A percentile compares a stretch with the other conserved stretches of the same genome.
Conservation (phyloP, 306 rosid genomes). For the Cotoneaster glaucophyllus region DNA sequence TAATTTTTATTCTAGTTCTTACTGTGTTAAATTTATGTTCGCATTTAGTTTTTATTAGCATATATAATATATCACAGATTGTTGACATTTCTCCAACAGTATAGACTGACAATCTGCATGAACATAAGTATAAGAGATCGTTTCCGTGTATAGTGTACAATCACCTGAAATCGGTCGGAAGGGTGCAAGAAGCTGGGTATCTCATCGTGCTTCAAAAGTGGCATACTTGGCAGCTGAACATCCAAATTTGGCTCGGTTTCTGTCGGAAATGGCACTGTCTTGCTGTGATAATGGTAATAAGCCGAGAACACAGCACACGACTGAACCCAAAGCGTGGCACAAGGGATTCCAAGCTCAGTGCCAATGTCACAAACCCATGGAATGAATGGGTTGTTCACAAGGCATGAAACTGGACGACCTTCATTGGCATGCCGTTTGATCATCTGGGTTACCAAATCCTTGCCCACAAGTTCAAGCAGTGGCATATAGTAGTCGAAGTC, state of each 20-base stretch:
- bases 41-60: too few relatives aligned
- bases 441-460: conserved; percentile 7
- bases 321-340: conserved; percentile 56
- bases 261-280: conserved; percentile 19
- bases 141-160: too few relatives aligned
- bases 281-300: conserved; percentile 17
- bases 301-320: conserved; percentile 40
- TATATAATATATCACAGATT: too few relatives aligned
- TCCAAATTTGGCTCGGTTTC: conserved; percentile 13
- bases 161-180: background rate
- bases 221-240: conserved; percentile 23
- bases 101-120: too few relatives aligned
- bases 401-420: conserved; percentile 22
- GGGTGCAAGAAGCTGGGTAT: conserved; percentile 30
- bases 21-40: too few relatives aligned
- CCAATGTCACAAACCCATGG: conserved; percentile 49
- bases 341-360: conserved; percentile 32
- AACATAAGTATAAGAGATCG: too few relatives aligned
- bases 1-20: too few relatives aligned
- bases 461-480: conserved; percentile 27
- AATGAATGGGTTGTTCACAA: conserved; percentile 46
- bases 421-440: conserved; percentile 1
- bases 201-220: conserved; percentile 23
- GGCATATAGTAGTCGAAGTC: conserved; percentile 14
- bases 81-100: too few relatives aligned